Evolutionary conservation across 2,329 filamentous ascomycete species (phyloP).

Genomic region (Phialophora expanda): DNA sequence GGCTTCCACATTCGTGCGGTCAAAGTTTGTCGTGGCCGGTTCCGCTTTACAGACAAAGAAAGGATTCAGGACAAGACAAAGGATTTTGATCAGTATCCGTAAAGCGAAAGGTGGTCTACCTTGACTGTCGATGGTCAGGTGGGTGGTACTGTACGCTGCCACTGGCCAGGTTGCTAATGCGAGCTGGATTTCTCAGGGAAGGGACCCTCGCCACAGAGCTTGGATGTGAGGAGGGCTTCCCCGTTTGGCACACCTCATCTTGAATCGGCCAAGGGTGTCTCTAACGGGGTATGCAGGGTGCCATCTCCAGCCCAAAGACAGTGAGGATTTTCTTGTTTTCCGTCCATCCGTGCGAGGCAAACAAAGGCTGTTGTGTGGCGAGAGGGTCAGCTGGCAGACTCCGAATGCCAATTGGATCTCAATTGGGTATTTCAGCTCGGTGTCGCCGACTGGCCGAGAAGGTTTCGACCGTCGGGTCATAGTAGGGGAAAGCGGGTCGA

Average conservation of each 20-base stretch:
- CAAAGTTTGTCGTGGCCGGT: background rate
- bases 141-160: background rate
- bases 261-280: background rate
- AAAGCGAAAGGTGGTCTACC: background rate
- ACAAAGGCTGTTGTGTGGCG: background rate
- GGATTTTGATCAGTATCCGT: background rate
- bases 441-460: constrained; percentile 7
- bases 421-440: constrained; percentile 18
- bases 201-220: background rate
- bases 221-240: background rate
- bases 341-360: background rate
- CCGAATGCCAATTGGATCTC: background rate
- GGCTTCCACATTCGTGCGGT: background rate
- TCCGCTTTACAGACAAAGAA: background rate
- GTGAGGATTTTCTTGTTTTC: background rate
- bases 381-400: constrained; percentile 12
- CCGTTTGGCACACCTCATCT: background rate
- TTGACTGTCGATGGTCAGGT: constrained; percentile 9
- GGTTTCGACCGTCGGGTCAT: background rate
- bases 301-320: background rate
- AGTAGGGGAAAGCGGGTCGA: background rate
- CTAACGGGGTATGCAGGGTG: background rate
- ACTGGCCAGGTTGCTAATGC: too few relatives aligned
- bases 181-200: background rate
- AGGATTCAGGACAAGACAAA: background rate